Evolutionary conservation across 1,284 basidiomycete genomes (phyloP), one percentile per base, ranked within the genome.

Genomic region (Melanopsichium pennsylvanicum): DNA sequence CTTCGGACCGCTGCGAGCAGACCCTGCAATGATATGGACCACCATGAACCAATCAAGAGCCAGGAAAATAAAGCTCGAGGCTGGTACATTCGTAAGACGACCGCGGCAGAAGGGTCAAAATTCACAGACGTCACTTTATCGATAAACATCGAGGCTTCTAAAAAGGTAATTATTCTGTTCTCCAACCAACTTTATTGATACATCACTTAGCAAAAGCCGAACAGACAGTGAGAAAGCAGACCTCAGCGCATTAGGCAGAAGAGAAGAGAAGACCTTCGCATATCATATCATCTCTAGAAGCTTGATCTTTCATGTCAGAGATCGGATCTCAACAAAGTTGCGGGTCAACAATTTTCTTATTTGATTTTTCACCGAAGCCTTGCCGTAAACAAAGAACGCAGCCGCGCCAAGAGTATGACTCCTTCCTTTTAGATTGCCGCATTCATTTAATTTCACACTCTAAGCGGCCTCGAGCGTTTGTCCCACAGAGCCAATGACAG

Each of bases 11-110:
- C 21, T 40, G 46, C 44, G 19, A 36, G 42, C 27, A 23, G 32
- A 39, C 25, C 46, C 41, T 46, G 46, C 41, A 54, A 39, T 40
- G 58, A 61, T 55, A 55, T 49, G 31, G 33, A 10, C 12, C n/a
- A 8, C 12, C 8, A 16, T 50, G 27, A 32, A 49, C 58, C 58
- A 55, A 61, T 55, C 58, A 61, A 25, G 47, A 34, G 22, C 12
- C n/a, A 31, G 41, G 19, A 18, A 48, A 40, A 25, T 38, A 39
- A 32, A 51, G 46, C 58, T 55, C 37, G 32, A 18, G 45, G 37
- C 35, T 37, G 27, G 41, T 45, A 31, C 33, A 25, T 45, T 55
- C 35, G 44, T 31, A 33, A 37, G 32, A 29, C n/a, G n/a, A n/a
- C n/a, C n/a, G n/a, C n/a, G n/a, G n/a, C n/a, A n/a, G n/a, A n/a